Evolutionary conservation across 768 basidiomycete genomes (phyloP).

Genomic region (Mycena venus): DNA sequence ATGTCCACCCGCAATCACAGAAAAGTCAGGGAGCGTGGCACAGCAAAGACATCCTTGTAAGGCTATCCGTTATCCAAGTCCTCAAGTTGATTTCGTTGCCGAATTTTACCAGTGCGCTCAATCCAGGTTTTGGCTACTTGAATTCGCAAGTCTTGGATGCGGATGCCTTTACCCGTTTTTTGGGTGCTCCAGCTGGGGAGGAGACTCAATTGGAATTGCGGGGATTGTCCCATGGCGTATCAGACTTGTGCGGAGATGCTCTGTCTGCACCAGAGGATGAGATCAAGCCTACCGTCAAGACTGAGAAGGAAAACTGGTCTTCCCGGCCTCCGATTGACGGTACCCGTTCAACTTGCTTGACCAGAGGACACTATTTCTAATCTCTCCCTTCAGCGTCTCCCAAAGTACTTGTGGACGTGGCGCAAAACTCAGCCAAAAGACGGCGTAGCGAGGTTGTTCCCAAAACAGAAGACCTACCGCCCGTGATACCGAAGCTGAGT

Average conservation of each 20-base stretch:
- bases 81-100: not conserved
- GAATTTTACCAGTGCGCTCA: not conserved
- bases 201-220: not conserved
- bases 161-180: not conserved
- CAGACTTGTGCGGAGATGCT: too few relatives aligned
- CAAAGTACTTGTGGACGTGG: too few relatives aligned
- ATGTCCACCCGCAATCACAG: too few relatives aligned
- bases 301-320: constrained; percentile 10
- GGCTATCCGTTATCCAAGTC: not conserved
- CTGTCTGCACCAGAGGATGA: too few relatives aligned
- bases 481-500: too few relatives aligned
- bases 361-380: too few relatives aligned
- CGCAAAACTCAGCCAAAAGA: not conserved
- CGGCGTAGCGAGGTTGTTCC: not conserved
- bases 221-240: not conserved
- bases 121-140: not conserved
- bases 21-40: too few relatives aligned
- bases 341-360: too few relatives aligned
- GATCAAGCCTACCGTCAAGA: not conserved
- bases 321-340: too few relatives aligned
- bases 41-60: not conserved
- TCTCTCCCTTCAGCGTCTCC: not conserved
- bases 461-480: too few relatives aligned
- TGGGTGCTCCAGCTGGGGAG: not conserved
- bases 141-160: constrained; percentile 2